Conservation (phyloP, 2,329 filamentous ascomycete genomes). For the Colletotrichum navitas region DNA sequence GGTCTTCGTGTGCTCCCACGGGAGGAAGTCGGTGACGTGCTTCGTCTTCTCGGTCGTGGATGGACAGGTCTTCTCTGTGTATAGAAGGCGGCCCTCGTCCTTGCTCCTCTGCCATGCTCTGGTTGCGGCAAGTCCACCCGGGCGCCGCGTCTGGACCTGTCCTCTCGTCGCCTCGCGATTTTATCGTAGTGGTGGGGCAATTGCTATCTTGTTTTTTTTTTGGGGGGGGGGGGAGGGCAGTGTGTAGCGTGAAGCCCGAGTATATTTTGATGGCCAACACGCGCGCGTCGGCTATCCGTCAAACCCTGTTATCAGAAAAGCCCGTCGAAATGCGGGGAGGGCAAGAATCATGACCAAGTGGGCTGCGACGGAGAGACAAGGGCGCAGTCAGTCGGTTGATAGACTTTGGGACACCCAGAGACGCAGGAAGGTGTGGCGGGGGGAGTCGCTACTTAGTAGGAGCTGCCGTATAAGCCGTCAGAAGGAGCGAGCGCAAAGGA, state of each 20-base stretch:
- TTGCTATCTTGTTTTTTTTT: background rate
- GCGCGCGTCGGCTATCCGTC: conserved; percentile 24
- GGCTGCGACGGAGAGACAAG: conserved; percentile 13
- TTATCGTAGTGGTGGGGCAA: conserved; percentile 14
- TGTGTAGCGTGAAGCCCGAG: conserved; percentile 5
- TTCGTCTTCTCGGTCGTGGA: conserved; percentile 41
- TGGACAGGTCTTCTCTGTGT: conserved; percentile 40
- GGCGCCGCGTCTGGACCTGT: conserved; percentile 29
- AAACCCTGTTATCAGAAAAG: conserved; percentile 26
- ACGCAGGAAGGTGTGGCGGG: conserved; percentile 6
- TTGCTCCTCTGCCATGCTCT: conserved; percentile 44
- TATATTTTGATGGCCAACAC: conserved; percentile 3
- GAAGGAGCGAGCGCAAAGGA: conserved; percentile 20
- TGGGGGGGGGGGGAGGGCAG: background rate
- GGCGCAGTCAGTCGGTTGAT: conserved; percentile 23
- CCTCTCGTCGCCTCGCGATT: conserved; percentile 30
- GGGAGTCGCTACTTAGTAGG: conserved; percentile 13
- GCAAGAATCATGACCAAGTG: conserved; percentile 40
- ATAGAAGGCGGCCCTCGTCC: conserved; percentile 43
- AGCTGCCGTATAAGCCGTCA: conserved; percentile 36
- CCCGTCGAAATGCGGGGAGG: conserved; percentile 30
- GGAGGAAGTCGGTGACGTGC: conserved; percentile 37
- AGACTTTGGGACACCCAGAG: conserved; percentile 5
- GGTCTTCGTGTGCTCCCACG: conserved; percentile 36
- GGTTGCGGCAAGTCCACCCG: conserved; percentile 36